Conservation (phyloP, 169 alveolate genomes). For the Eimeria necatrix region DNA sequence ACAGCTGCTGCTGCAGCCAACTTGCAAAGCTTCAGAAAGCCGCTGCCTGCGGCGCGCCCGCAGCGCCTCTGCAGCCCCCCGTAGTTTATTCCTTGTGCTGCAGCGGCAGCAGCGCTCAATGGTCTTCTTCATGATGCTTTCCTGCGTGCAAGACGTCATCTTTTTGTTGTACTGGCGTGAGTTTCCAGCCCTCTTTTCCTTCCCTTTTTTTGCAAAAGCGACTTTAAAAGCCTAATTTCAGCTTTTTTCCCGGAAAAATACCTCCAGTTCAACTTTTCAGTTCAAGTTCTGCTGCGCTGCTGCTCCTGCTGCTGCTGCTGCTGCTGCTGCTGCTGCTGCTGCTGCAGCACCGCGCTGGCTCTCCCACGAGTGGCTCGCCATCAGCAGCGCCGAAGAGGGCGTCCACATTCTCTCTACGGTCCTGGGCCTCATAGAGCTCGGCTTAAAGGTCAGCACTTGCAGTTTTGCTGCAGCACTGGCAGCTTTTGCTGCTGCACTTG, state of each 20-base stretch:
- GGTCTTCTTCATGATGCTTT: constrained; percentile 67
- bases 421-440: constrained; percentile 52
- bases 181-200: background rate
- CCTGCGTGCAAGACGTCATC: constrained; percentile 66
- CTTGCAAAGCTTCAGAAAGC: background rate
- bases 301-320: background rate
- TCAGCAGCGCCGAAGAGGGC: constrained; percentile 74
- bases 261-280: too few relatives aligned
- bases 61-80: background rate
- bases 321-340: background rate
- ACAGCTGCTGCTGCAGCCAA: background rate
- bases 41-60: background rate
- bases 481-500: too few relatives aligned
- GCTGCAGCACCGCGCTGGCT: constrained; percentile 75
- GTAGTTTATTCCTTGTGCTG: background rate
- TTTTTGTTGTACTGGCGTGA: constrained; percentile 73
- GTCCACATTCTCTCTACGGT: constrained; percentile 64
- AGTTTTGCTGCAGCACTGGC: background rate
- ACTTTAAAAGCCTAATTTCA: background rate
- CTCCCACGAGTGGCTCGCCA: constrained; percentile 78
- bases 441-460: constrained; percentile 44
- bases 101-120: constrained; percentile 76
- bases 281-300: too few relatives aligned
- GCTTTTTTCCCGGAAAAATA: background rate
- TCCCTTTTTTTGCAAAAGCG: background rate